Percentiles rank a stretch among this genome's conserved stretches.
phyloP scores from a whole-genome alignment of 768 basidiomycete genomes.

The Hypholoma sublateritium region DNA sequence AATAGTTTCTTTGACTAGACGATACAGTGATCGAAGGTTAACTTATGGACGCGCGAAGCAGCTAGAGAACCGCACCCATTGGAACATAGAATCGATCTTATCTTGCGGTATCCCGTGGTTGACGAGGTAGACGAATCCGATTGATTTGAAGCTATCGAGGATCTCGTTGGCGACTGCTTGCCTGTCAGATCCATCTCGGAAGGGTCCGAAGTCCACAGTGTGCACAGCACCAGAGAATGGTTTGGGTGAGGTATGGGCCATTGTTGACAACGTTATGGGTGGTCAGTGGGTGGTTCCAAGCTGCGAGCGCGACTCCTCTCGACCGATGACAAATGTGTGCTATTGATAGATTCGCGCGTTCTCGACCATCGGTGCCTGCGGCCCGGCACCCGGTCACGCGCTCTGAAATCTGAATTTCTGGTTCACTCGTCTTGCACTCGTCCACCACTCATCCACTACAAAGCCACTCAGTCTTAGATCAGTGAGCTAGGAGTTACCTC shows the following conservation, averaged over 20 bases:
- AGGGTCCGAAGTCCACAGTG: conserved; percentile 40
- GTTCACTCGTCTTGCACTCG: no score
- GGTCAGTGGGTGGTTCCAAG: neutral
- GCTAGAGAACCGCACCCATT: conserved; percentile 28
- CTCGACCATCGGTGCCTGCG: no score
- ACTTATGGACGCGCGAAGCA: neutral
- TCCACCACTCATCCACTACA: no score
- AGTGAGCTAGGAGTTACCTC: no score
- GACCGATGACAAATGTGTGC: no score
- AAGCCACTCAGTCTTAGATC: no score
- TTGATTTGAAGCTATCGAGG: conserved; percentile 41
- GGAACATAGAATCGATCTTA: conserved; percentile 39
- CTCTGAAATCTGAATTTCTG: no score
- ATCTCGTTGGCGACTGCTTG: conserved; percentile 40
- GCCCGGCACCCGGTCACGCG: no score
- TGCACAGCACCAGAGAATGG: neutral
- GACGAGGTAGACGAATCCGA: conserved; percentile 48
- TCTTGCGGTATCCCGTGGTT: conserved; percentile 40
- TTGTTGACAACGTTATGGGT: no score
- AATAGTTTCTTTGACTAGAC: conserved; percentile 41
- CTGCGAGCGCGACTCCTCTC: no score
- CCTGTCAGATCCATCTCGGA: conserved; percentile 39
- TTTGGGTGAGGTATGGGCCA: neutral
- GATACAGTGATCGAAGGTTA: neutral
- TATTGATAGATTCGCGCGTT: no score